Base-by-base conservation (phyloP, 2,329 filamentous ascomycete species). In the Meredithiella fracta region DNA sequence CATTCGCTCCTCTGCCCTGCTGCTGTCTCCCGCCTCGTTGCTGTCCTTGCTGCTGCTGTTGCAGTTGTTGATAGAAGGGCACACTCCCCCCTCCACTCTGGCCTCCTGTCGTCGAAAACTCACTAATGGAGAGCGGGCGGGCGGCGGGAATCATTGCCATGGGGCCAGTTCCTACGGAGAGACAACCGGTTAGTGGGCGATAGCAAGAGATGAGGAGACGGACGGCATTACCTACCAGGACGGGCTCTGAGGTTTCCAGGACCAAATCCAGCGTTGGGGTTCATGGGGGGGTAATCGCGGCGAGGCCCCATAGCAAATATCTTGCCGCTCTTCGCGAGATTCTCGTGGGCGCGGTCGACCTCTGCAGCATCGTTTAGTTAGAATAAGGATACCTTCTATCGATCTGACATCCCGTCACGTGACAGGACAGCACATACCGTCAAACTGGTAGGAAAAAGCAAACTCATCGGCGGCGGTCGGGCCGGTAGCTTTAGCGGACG, bases 261-360 rank as follows among this genome's bases (percentile, higher is more conserved):
- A 61, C 63, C 59, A 60, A 73, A 71, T 62, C 72, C 74, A 58
- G 57, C 37, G 29, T 55, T 67, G 77, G 75, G 70, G 79, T 73
- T 68, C 80, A 52, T 31, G 80, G 53, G 31, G 72, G 62, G 79
- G 78, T 77, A 94, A 72, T 95, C 87, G 77, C 90, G 86, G 70
- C 92, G 87, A 65, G 74, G 78, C 65, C 75, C 75, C 65, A 73
- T 72, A 65, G 77, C 80, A 70, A 91, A 92, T 72, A 90, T 83
- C 75, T 97, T 97, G 65, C 90, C 90, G 68, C 90, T 95, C 78
- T 97, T 97, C 65, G 91, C 79, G 59, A 98, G 79, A 69, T 97
- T 97, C 66, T 97, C 92, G 65, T 91, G 82, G 63, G 91, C 91
- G 67, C 91, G 85, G 62, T 97, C 92, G 64, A 98, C 89, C 79